Percentiles rank a stretch among this genome's conserved stretches.
These are phyloP conservation scores for Setomelanomma holmii DNA, from an alignment of 2,329 filamentous ascomycete genomes.

Conservation along the genomic window DNA sequence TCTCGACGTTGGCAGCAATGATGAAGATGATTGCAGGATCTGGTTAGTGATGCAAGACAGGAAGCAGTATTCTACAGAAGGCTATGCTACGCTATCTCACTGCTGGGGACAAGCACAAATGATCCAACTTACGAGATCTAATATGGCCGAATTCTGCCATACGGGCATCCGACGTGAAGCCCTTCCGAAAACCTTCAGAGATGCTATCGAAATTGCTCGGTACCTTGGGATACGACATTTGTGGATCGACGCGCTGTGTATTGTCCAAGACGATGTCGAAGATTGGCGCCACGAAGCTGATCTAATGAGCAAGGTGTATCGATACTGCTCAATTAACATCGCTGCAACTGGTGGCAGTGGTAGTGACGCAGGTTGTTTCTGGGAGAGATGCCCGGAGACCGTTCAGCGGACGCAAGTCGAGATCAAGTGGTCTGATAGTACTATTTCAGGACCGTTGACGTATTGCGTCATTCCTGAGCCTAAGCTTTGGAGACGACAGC, in stretches of 20 bases:
- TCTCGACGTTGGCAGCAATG: neutral
- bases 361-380: slow-evolving; percentile 2
- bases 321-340: neutral
- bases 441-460: neutral
- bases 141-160: neutral
- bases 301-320: neutral
- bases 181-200: slow-evolving; percentile 1
- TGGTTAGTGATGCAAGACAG: neutral
- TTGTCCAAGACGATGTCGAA: slow-evolving; percentile 6
- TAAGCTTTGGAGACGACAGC: neutral
- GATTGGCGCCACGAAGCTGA: slow-evolving; percentile 1
- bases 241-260: slow-evolving; percentile 13
- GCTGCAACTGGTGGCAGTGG: neutral
- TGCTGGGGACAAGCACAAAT: neutral
- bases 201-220: slow-evolving; percentile 4
- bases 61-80: neutral
- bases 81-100: slow-evolving; percentile 1
- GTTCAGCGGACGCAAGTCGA: neutral
- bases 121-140: neutral
- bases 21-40: neutral
- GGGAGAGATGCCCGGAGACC: neutral
- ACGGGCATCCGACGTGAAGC: neutral
- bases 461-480: neutral
- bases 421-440: neutral
- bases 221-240: slow-evolving; percentile 3